Conservation (phyloP, 1,284 basidiomycete species). For the Amylostereum areolatum region DNA sequence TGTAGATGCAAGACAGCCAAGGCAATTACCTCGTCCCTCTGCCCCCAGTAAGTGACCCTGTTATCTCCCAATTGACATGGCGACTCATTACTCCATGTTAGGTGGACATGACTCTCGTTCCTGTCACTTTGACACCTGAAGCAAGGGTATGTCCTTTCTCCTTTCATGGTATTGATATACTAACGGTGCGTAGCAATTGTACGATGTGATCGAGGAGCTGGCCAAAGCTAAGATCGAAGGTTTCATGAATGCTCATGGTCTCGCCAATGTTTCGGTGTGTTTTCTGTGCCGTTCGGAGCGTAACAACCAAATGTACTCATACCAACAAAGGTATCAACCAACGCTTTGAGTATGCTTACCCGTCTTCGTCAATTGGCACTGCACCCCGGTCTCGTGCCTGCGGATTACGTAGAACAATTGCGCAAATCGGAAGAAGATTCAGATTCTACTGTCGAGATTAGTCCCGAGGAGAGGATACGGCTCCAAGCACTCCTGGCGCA, state of each 20-base stretch:
- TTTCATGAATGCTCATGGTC: constrained; percentile 39
- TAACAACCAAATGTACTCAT: constrained; percentile 2
- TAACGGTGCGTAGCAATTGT: constrained; percentile 47
- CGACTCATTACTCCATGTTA: constrained; percentile 17
- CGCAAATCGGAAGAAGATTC: constrained; percentile 31
- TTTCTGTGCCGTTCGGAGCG: neutral
- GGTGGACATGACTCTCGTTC: constrained; percentile 69
- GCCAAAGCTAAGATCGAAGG: constrained; percentile 59
- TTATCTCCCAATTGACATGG: neutral
- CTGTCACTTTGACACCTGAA: constrained; percentile 63
- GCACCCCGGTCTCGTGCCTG: constrained; percentile 74
- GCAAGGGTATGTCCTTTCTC: constrained; percentile 46
- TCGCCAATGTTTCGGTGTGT: constrained; percentile 32
- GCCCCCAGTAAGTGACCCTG: constrained; percentile 51
- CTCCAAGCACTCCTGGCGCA: constrained; percentile 63
- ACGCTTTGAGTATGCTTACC: constrained; percentile 78
- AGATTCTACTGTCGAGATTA: constrained; percentile 31
- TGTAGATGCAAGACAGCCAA: constrained; percentile 73
- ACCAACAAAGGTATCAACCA: constrained; percentile 52
- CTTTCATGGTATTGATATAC: neutral
- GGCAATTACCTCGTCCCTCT: constrained; percentile 71
- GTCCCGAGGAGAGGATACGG: constrained; percentile 42
- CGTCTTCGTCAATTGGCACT: constrained; percentile 83
- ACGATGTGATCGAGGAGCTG: constrained; percentile 67
- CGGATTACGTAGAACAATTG: constrained; percentile 70